These are phyloP conservation scores for Chenopodium berlandieri DNA, from an alignment of 148 eudicot species.

Conservation along the genomic window DNA sequence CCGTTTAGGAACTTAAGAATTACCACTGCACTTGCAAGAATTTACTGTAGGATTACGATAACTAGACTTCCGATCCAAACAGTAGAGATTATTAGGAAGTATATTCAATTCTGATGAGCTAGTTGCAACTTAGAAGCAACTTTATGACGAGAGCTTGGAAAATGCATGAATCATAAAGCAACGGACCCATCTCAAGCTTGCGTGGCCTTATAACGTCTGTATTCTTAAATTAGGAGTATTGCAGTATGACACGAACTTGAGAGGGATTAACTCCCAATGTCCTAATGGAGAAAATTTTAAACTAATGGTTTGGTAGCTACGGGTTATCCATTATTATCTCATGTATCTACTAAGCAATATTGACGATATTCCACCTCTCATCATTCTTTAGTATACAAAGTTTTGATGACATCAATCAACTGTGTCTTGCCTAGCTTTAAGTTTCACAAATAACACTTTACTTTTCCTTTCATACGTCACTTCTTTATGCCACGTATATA, in stretches of 20 bases:
- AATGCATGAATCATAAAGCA: constrained; percentile 12
- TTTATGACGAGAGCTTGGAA: neutral
- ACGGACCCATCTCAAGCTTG: constrained; percentile 2
- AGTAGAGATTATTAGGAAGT: too few relatives aligned
- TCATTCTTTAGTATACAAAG: neutral
- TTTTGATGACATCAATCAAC: neutral
- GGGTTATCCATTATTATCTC: neutral
- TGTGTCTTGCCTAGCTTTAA: neutral
- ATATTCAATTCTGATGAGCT: too few relatives aligned
- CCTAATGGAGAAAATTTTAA: neutral
- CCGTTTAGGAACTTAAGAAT: too few relatives aligned
- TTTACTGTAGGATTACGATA: too few relatives aligned
- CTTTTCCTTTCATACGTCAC: neutral
- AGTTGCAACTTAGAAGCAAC: neutral
- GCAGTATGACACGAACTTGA: neutral
- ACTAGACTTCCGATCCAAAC: too few relatives aligned
- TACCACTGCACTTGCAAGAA: too few relatives aligned
- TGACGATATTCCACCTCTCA: constrained; percentile 8
- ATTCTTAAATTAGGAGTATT: neutral
- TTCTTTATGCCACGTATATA: neutral
- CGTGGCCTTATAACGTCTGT: constrained; percentile 5
- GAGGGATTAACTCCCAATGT: neutral
- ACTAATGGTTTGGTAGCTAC: neutral
- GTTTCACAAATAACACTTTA: neutral
- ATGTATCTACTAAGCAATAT: neutral